Conservation (phyloP, 2,329 filamentous ascomycete genomes). For the Ophiosphaerella herpotricha region DNA sequence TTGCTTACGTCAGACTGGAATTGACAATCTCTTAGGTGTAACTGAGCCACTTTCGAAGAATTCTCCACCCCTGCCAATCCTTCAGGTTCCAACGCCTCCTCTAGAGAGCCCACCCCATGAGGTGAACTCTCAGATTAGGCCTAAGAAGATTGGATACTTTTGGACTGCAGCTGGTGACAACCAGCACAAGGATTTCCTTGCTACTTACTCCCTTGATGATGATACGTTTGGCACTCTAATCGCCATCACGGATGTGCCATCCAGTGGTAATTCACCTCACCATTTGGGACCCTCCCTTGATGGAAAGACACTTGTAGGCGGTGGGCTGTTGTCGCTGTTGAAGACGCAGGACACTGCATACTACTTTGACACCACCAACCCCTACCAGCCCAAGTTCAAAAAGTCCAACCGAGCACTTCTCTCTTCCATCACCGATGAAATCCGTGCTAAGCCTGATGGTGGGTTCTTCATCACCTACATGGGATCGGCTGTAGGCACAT, state of each 20-base stretch:
- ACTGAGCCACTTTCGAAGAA: constrained; percentile 60
- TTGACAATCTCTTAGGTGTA: constrained; percentile 63
- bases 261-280: constrained; percentile 65
- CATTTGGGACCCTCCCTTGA: constrained; percentile 61
- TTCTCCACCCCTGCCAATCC: constrained; percentile 60
- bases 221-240: constrained; percentile 66
- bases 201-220: constrained; percentile 64
- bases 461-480: constrained; percentile 67
- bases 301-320: constrained; percentile 62
- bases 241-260: constrained; percentile 62
- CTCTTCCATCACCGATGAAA: constrained; percentile 65
- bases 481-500: constrained; percentile 63
- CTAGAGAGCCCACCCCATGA: constrained; percentile 60
- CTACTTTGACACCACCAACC: constrained; percentile 65
- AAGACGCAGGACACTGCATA: constrained; percentile 66
- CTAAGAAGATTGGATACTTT: constrained; percentile 70
- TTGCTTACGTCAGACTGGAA: constrained; percentile 57
- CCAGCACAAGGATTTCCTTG: constrained; percentile 63
- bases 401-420: constrained; percentile 66
- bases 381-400: constrained; percentile 62
- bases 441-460: constrained; percentile 66
- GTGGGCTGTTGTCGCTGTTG: constrained; percentile 62
- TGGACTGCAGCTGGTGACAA: constrained; percentile 67
- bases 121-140: constrained; percentile 58
- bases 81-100: constrained; percentile 64